Base-by-base conservation (phyloP, 1,139 yeast species). In the Nakaseomyces delphensis region DNA sequence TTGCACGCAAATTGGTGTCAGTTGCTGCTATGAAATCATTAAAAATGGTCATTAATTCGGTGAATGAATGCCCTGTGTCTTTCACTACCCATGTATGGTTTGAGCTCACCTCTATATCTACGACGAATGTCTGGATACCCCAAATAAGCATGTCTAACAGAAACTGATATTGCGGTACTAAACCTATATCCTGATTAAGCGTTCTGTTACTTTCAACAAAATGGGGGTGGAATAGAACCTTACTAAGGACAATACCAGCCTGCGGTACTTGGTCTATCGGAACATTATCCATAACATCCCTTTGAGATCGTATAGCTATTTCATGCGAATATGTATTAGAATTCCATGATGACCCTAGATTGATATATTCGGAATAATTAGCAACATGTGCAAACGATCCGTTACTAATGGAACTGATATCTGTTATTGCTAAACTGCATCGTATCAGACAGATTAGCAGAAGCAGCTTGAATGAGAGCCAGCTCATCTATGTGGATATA, bases 31-130 rank as follows among this genome's bases (percentile, higher is more conserved):
- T 52, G 51, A 66, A 81, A 0, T 24, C 28, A 13, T 27, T 38
- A 18, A 44, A 28, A 1, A 13, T 11, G 2, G 37, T 5, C 21
- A 50, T 30, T 0, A 83, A 51, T 7, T 63, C 53, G 1, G 63
- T 52, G 3, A 79, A 50, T 0, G 73, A 68, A 14, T 79, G 61
- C 8, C 59, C 59, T 1, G 72, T 67, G 48, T 73, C 70, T 52
- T 80, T 84, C 79, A 94, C 80, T 45, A 62, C 65, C 35, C 57
- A 51, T 3, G 18, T 33, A 7, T 67, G 63, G 24, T 61, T 60
- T 44, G 74, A 73, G 56, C 78, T 78, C 75, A 82, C 80, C 60
- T 79, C 84, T 14, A 84, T 52, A 56, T 86, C 93, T 10, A 86
- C 44, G 45, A 72, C 65, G 20, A 81, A 56, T 0, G 73, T 62